phyloP scores from a whole-genome alignment of 2,329 filamentous ascomycete genomes.

The Beauveria brongniartii region DNA sequence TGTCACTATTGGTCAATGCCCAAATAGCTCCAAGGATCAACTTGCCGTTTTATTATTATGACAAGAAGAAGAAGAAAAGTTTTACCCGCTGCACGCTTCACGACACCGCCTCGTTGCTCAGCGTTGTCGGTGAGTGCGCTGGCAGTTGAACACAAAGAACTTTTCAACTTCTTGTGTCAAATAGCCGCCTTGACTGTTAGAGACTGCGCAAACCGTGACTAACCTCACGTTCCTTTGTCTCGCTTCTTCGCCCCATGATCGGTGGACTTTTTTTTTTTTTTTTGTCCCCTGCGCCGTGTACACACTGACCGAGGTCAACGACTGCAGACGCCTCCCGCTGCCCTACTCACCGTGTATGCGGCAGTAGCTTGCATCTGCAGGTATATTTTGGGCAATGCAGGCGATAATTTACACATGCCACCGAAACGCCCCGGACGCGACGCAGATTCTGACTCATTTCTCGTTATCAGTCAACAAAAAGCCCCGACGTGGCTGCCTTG shows the following conservation, averaged over 20 bases:
- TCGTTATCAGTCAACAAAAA: neutral
- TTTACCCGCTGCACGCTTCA: neutral
- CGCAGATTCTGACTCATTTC: neutral
- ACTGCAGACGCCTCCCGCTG: neutral
- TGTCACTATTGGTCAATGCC: slow-evolving; percentile 1
- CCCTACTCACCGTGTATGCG: slow-evolving; percentile 1
- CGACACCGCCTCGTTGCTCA: neutral
- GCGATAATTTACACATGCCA: neutral
- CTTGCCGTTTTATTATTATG: neutral
- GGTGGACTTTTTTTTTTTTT: neutral
- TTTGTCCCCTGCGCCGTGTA: neutral
- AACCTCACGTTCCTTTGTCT: neutral
- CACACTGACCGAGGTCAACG: neutral
- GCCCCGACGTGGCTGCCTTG: neutral
- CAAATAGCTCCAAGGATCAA: neutral
- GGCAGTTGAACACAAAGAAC: neutral
- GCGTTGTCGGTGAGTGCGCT: neutral
- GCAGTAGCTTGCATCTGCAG: slow-evolving; percentile 1
- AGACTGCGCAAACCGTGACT: no score
- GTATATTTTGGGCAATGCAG: neutral
- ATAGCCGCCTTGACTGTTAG: neutral
- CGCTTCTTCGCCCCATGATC: neutral
- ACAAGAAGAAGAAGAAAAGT: neutral
- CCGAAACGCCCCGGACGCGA: neutral
- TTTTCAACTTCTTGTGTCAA: neutral